Evolutionary conservation across 108 stramenopile genomes (phyloP), one percentile per base, ranked within the genome.

Genomic region (Epithemia pelagica): DNA sequence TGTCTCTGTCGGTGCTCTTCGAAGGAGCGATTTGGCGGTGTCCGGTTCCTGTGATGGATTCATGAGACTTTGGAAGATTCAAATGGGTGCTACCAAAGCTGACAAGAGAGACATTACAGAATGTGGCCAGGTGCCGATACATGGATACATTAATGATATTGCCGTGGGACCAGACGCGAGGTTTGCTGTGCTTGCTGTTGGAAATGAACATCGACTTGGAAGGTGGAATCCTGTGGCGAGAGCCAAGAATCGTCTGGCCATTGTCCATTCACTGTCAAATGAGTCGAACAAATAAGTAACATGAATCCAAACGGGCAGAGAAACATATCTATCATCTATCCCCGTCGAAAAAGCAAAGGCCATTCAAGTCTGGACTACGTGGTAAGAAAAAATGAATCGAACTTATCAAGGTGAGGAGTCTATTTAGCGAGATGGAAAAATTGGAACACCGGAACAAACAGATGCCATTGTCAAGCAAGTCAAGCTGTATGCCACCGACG

Each of bases 41-140:
- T 86, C 85, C 60, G 96, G 96, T 8, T 93, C 92, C 15, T 83
- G 72, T 70, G 96, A 96, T 75, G 96, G 96, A 29, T 89, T 78
- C 61, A 58, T 95, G 30, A 70, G 92, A 30, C 72, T 96, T 1
- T 96, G 96, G 96, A 85, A 82, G 69, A 89, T 87, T 21, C 37
- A 71, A 62, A 80, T 80, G n/a, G 85, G 79, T 32, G 62, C 66
- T 27, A 86, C 74, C 32, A 55, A 76, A 7, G 76, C 75, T 20
- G 62, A 74, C 25, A 15, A 15, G 10, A 72, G 84, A 30, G 82
- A 84, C 2, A 66, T 94, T 0, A 72, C 85, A 57, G 59, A 74
- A 25, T 37, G 89, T 23, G 80, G 69, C 2, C 64, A 65, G 10
- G 74, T 91, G 23, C 91, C 91, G 22, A 24, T 91, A 8, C 69